These are phyloP conservation scores for Backusella mclennaniae DNA, from an alignment of 192 early-diverging fungal species.

Conservation along the genomic window DNA sequence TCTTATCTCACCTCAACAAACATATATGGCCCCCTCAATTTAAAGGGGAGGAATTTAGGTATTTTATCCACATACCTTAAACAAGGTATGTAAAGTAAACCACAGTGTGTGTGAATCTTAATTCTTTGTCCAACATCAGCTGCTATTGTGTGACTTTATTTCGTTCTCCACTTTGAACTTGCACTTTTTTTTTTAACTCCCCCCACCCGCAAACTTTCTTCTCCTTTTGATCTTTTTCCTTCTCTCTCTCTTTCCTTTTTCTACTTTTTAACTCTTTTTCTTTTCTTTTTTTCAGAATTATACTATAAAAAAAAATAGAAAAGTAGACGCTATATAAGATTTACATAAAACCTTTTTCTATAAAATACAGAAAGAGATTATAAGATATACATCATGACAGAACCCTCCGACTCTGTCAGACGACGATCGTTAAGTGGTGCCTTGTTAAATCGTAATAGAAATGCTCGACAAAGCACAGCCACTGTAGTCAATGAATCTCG, in stretches of 20 bases:
- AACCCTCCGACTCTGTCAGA: conserved; percentile 9
- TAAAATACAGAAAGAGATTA: background rate
- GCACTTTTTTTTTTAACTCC: background rate
- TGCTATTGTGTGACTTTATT: conserved; percentile 7
- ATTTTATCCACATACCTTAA: background rate
- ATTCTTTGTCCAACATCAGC: conserved; percentile 10
- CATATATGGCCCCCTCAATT: background rate
- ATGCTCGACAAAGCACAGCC: background rate
- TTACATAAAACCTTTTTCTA: background rate
- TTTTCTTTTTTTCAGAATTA: background rate
- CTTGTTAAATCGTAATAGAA: background rate
- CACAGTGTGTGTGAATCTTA: conserved; percentile 6
- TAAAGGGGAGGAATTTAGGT: conserved; percentile 4
- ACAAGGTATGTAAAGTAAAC: conserved; percentile 1
- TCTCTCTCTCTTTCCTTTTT: background rate
- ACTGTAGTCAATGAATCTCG: background rate
- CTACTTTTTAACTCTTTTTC: background rate
- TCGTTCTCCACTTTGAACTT: conserved; percentile 9
- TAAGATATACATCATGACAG: background rate
- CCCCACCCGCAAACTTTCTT: background rate
- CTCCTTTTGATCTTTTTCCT: background rate
- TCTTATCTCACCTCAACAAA: background rate
- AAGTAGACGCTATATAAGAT: background rate
- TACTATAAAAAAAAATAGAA: background rate
- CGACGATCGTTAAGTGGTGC: conserved; percentile 16